Evolutionary conservation across 352 stramenopile genomes (phyloP).

Genomic region (Plasmopara viticola): DNA sequence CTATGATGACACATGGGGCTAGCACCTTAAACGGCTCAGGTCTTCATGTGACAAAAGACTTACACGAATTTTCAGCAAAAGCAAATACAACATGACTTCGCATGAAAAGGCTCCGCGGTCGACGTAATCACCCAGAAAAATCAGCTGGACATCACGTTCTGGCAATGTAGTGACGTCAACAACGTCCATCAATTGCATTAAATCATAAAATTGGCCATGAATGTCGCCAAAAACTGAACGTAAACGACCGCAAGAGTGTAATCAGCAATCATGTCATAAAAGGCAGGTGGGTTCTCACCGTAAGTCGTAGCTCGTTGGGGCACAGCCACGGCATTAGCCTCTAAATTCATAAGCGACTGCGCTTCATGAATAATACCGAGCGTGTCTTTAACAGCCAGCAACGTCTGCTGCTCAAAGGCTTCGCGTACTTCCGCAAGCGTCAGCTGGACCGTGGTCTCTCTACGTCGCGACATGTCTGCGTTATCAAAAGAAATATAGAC

Average conservation of each 20-base stretch:
- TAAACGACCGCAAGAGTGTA: slow-evolving; percentile 4
- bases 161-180: slow-evolving; percentile 30
- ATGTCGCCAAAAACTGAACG: slow-evolving; percentile 69
- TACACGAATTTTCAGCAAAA: slow-evolving; percentile 60
- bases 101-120: slow-evolving; percentile 75
- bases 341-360: slow-evolving; percentile 48
- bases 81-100: slow-evolving; percentile 75
- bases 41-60: neutral
- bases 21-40: too few relatives aligned
- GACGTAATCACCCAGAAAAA: slow-evolving; percentile 80
- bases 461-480: slow-evolving; percentile 25
- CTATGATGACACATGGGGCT: slow-evolving; percentile 11
- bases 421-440: slow-evolving; percentile 29
- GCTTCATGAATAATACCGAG: slow-evolving; percentile 62
- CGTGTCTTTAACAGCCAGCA: slow-evolving; percentile 48
- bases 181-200: slow-evolving; percentile 56
- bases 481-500: neutral
- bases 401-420: slow-evolving; percentile 56
- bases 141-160: slow-evolving; percentile 42
- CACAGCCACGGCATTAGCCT: slow-evolving; percentile 58
- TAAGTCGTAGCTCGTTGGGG: slow-evolving; percentile 21
- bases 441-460: slow-evolving; percentile 32
- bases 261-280: slow-evolving; percentile 6
- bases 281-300: slow-evolving; percentile 18
- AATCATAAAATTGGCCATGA: slow-evolving; percentile 77